These are phyloP conservation scores for Saccharum officinarum DNA, from an alignment of 176 grass and related monocot species.

Conservation along the genomic window DNA sequence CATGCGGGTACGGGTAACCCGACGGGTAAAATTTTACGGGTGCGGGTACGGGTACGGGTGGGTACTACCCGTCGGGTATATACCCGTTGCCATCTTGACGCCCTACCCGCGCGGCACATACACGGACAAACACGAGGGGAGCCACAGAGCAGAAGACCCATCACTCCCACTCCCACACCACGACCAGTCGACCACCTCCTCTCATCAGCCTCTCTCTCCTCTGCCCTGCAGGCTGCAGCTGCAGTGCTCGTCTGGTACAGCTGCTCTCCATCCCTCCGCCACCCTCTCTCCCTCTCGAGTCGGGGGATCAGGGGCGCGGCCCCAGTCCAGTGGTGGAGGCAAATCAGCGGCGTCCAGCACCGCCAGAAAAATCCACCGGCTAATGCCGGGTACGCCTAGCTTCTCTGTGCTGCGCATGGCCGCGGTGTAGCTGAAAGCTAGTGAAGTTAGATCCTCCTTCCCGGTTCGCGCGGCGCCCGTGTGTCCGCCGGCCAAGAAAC, in stretches of 20 bases:
- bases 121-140: slow-evolving; percentile 31
- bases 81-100: too few relatives aligned
- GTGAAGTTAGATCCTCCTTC: slow-evolving; percentile 5
- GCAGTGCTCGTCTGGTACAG: background rate
- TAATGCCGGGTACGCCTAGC: background rate
- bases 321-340: background rate
- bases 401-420: slow-evolving; percentile 22
- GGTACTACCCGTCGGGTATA: too few relatives aligned
- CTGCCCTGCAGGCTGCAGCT: background rate
- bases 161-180: background rate
- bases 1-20: too few relatives aligned
- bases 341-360: slow-evolving; percentile 6
- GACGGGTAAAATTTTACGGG: too few relatives aligned
- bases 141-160: background rate
- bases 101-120: slow-evolving; percentile 11
- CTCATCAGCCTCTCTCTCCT: background rate
- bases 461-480: too few relatives aligned
- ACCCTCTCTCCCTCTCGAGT: background rate
- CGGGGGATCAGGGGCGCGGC: too few relatives aligned
- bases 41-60: too few relatives aligned
- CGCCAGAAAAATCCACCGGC: background rate
- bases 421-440: background rate
- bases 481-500: background rate
- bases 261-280: background rate
- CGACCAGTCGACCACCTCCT: background rate